Evolutionary conservation across 2,329 filamentous ascomycete species (phyloP).

Genomic region (Parastagonospora nodorum): DNA sequence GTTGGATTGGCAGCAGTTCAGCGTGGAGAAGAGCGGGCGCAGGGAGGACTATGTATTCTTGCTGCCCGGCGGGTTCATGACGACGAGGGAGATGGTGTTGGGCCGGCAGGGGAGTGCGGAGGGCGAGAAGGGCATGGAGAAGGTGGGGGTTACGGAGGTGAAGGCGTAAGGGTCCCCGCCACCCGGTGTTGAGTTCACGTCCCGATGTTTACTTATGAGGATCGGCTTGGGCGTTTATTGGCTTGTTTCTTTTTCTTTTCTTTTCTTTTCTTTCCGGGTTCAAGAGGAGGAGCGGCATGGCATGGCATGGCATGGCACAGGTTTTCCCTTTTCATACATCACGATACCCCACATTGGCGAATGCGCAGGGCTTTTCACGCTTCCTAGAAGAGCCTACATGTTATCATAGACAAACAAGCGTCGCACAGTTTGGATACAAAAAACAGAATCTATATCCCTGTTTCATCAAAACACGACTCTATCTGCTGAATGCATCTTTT

Average conservation of each 20-base stretch:
- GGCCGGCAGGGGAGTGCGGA: constrained; percentile 40
- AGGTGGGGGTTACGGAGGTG: constrained; percentile 27
- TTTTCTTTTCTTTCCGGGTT: too few relatives aligned
- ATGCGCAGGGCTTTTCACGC: constrained; percentile 43
- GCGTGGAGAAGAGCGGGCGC: constrained; percentile 34
- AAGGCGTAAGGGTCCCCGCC: constrained; percentile 21
- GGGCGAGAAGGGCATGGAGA: constrained; percentile 13
- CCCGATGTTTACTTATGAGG: neutral
- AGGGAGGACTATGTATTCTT: constrained; percentile 62
- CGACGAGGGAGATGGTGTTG: constrained; percentile 61
- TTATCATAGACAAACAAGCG: constrained; percentile 23
- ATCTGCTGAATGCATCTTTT: constrained; percentile 1
- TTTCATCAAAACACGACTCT: neutral
- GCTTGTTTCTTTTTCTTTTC: neutral
- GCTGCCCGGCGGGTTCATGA: constrained; percentile 63
- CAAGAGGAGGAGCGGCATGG: neutral
- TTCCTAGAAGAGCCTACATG: constrained; percentile 28
- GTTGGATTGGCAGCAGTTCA: constrained; percentile 59
- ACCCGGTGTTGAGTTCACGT: neutral
- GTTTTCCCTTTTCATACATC: constrained; percentile 2
- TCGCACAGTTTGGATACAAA: constrained; percentile 33
- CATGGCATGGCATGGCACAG: neutral
- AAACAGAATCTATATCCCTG: constrained; percentile 25
- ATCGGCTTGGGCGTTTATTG: neutral
- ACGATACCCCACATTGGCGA: constrained; percentile 39